Evolutionary conservation across 768 basidiomycete genomes (phyloP), one percentile per base, ranked within the genome.

Genomic region (Austroboletus eburneus): DNA sequence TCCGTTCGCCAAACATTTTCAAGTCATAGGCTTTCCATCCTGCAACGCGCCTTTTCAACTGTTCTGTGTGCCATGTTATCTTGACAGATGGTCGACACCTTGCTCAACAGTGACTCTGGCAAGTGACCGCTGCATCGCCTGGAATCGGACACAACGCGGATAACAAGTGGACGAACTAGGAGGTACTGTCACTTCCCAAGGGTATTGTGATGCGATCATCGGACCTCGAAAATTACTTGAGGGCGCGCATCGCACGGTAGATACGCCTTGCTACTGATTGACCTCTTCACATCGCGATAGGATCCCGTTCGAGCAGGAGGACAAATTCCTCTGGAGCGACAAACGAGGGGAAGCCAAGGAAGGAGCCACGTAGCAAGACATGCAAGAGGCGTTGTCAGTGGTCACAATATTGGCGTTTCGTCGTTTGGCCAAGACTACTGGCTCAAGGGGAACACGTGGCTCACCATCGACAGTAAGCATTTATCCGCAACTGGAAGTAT

Each of bases 121-220:
- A 90, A 88, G 61, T 93, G 54, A 79, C 85, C 5, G 64, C 67
- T 13, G 45, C 57, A 2, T 66, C 64, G 0, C 62, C 66, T 13
- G 66, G 64, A 3, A 51, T 66, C 5, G 58, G 66, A 6, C 64
- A 66, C 17, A 62, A 74, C 23, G 69, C 66, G 12, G 75, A 74
- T 24, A 83, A 83, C 45, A 81, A 86, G 45, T 99, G 96, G 96
- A 76, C 81, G 2, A 93, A 96, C 62, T 87, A 93, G 62, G 96
- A 99, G 66, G 75, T 85, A n/a, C 68, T 99, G 9, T 68, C 89
- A 7, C 73, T 99, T 5, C 75, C 98, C 17, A 95, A 99, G 65
- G 96, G 85, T 14, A 80, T 99, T 35, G 96, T 98, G 68, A 96
- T 99, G 91, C 55, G 95, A 98, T 59, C 95, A 97, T 59, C 98